These are phyloP conservation scores for Myrmaecium sp. DNA, from an alignment of 2,329 filamentous ascomycete genomes.

Conservation along the genomic window DNA sequence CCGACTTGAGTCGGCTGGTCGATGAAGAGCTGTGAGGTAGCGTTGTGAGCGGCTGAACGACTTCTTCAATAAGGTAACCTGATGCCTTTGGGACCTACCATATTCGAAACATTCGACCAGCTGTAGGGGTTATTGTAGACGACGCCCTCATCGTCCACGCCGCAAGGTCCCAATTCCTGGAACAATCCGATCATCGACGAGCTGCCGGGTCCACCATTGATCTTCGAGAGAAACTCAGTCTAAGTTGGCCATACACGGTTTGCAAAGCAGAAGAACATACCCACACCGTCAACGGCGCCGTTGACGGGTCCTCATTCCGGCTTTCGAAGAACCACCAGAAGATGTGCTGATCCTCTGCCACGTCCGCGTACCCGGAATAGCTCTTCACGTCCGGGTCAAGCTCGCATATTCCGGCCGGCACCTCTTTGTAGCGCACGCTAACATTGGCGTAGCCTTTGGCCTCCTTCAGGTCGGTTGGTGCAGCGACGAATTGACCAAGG, in stretches of 20 bases:
- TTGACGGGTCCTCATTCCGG: slow-evolving; percentile 29
- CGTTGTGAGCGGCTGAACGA: neutral
- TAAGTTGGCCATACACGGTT: slow-evolving; percentile 10
- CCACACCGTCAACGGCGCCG: slow-evolving; percentile 43
- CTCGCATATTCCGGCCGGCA: slow-evolving; percentile 38
- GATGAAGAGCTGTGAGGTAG: slow-evolving; percentile 37
- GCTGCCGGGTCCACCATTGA: slow-evolving; percentile 40
- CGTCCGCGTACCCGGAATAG: slow-evolving; percentile 38
- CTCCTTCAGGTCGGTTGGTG: slow-evolving; percentile 26
- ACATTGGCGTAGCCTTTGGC: slow-evolving; percentile 29
- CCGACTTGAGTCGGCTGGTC: slow-evolving; percentile 47
- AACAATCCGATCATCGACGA: slow-evolving; percentile 40
- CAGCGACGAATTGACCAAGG: slow-evolving; percentile 26
- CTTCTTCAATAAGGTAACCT: too few relatives aligned
- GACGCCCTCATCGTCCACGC: slow-evolving; percentile 26
- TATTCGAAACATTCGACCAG: slow-evolving; percentile 47
- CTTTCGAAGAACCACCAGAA: slow-evolving; percentile 43
- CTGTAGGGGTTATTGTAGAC: slow-evolving; percentile 44
- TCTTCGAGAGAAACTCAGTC: neutral
- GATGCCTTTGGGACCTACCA: slow-evolving; percentile 17
- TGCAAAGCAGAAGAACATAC: too few relatives aligned
- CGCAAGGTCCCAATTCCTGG: slow-evolving; percentile 36
- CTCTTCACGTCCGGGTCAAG: slow-evolving; percentile 38
- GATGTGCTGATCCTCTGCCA: slow-evolving; percentile 33
- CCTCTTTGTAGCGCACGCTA: slow-evolving; percentile 42